Percentiles rank a stretch among this genome's conserved stretches.
Conservation (phyloP, 2,329 filamentous ascomycete genomes). For the Achaetomium macrosporum region DNA sequence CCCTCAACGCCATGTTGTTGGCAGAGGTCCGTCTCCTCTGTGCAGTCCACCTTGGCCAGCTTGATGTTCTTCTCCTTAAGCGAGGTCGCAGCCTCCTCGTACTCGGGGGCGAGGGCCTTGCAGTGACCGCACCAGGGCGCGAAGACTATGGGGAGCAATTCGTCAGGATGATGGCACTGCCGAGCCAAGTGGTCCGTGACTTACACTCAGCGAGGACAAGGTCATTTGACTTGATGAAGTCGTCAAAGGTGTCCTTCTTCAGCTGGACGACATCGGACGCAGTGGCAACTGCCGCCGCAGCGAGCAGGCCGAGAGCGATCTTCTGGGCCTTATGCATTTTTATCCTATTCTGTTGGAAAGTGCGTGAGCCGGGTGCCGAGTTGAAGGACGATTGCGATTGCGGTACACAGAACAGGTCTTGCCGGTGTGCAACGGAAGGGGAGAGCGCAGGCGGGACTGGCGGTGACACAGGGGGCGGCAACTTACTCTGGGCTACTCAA, state of each 20-base stretch:
- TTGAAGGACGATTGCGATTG: constrained; percentile 5
- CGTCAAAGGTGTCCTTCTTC: constrained; percentile 78
- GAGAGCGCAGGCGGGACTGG: not conserved
- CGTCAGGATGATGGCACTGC: constrained; percentile 3
- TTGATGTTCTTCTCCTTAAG: constrained; percentile 85
- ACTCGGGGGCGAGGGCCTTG: constrained; percentile 93
- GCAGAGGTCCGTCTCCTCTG: constrained; percentile 88
- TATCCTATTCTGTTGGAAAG: constrained; percentile 15
- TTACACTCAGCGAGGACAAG: constrained; percentile 92
- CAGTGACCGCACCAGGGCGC: constrained; percentile 97
- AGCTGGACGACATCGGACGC: constrained; percentile 80
- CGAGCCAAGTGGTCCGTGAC: constrained; percentile 29
- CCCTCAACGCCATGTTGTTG: constrained; percentile 86
- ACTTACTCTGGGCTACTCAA: constrained; percentile 25
- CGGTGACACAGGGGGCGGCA: constrained; percentile 4
- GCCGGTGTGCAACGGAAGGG: not conserved
- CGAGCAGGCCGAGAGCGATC: constrained; percentile 49
- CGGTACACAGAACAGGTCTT: not conserved
- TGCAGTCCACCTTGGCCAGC: constrained; percentile 89
- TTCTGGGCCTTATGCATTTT: constrained; percentile 45
- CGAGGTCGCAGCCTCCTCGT: constrained; percentile 77
- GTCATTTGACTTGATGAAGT: constrained; percentile 78
- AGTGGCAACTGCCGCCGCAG: constrained; percentile 52
- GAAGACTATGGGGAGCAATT: constrained; percentile 57
- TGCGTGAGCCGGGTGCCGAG: not conserved